Evolutionary conservation across 1,284 basidiomycete species (phyloP).

Genomic region (Austroboletus niveus): DNA sequence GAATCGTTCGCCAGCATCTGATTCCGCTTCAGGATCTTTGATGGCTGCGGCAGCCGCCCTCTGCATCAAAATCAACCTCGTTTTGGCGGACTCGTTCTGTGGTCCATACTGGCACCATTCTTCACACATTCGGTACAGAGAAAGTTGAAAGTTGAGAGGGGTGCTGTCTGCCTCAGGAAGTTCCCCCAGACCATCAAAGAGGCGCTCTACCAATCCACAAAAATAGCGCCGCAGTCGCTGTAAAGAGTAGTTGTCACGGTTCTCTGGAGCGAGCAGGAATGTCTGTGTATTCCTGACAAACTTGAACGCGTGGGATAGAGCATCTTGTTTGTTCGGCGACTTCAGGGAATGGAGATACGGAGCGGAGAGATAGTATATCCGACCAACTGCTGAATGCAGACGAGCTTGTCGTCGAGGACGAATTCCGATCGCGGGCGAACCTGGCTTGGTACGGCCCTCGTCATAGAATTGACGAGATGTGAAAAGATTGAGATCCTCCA

Average conservation of each 20-base stretch:
- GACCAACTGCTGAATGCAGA: constrained; percentile 85
- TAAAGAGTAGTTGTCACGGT: constrained; percentile 76
- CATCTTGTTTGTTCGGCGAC: constrained; percentile 67
- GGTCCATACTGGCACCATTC: constrained; percentile 92
- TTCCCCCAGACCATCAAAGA: constrained; percentile 77
- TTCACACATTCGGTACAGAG: constrained; percentile 84
- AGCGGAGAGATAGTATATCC: constrained; percentile 86
- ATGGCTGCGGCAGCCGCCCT: constrained; percentile 60
- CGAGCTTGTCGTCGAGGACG: constrained; percentile 75
- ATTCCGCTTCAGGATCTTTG: constrained; percentile 43
- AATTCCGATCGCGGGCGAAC: constrained; percentile 54
- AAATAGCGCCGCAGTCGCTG: constrained; percentile 87
- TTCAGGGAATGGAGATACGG: constrained; percentile 73
- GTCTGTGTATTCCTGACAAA: constrained; percentile 84
- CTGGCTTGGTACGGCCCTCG: constrained; percentile 63
- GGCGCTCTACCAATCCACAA: constrained; percentile 83
- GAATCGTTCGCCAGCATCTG: constrained; percentile 64
- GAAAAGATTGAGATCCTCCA: constrained; percentile 82
- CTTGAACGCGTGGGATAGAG: constrained; percentile 78
- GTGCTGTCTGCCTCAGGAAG: constrained; percentile 76
- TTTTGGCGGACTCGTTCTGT: constrained; percentile 72
- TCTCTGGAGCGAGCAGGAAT: constrained; percentile 71
- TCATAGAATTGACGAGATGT: constrained; percentile 83
- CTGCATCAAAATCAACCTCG: constrained; percentile 74
- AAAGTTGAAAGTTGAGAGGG: constrained; percentile 72